Evolutionary conservation across 805 yeast genomes (phyloP), one percentile per base, ranked within the genome.

Genomic region (Candida coleopterorum): DNA sequence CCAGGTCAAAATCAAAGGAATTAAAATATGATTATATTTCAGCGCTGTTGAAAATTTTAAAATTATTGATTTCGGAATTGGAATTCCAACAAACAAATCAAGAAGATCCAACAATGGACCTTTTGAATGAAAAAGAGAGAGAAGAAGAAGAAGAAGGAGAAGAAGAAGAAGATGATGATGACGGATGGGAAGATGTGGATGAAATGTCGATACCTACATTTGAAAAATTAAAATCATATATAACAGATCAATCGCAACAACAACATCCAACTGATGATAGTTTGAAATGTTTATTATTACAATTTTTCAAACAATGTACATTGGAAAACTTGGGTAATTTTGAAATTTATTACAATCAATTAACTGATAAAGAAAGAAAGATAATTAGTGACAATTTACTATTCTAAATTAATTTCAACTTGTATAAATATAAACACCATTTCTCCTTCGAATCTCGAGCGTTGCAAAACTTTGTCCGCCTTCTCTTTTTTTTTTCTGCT

Each of bases 1-100:
- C 97, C 0, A 74, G 97, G 51, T 85, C 96, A 0, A 84, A 81
- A 81, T 77, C 94, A 3, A 69, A 79, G 72, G 83, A 85, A 0
- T 72, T 76, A 34, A 58, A 69, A 46, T 86, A 72, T 47, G 76
- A 84, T 0, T 77, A 73, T 49, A 68, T 88, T 2, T 67, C 89
- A 0, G 85, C 86, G 0, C 74, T 81, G 11, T 68, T 70, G 28
- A 88, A 86, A 52, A 86, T 90, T 16, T 53, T 87, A 32, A 83
- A 82, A 49, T 60, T 89, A 16, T 69, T 90, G 32, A 55, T 81
- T 3, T 65, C 74, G 20, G 97, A 90, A 53, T 63, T 88, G 33
- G 70, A 68, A 17, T 77, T 79, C 46, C 94, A 85, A 45, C 79
- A 72, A 42, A 73, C 75, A 0, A 67, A 64, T 40, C 61, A 71